phyloP scores from a whole-genome alignment of 352 stramenopile genomes.

The Globisporangium recalcitrans region DNA sequence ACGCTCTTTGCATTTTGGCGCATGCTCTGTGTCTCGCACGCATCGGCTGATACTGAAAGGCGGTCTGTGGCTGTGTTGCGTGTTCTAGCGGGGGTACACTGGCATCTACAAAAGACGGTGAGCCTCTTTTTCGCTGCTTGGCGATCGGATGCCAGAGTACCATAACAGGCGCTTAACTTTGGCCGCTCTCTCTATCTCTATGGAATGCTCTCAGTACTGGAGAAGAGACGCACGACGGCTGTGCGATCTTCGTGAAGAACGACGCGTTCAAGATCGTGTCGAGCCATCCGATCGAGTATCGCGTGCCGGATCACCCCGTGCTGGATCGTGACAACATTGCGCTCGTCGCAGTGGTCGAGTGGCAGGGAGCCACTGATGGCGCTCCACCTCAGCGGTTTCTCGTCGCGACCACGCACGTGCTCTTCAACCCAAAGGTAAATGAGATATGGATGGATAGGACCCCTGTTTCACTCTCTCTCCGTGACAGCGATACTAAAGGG shows the following conservation, averaged over 20 bases:
- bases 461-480: neutral
- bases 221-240: slow-evolving; percentile 54
- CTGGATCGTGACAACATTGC: slow-evolving; percentile 62
- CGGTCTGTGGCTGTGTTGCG: neutral
- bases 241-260: slow-evolving; percentile 57
- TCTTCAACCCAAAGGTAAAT: slow-evolving; percentile 65
- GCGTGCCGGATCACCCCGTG: slow-evolving; percentile 32
- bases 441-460: neutral
- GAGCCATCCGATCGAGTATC: slow-evolving; percentile 41
- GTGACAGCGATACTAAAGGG: neutral
- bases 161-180: neutral
- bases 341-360: slow-evolving; percentile 39
- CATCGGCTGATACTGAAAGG: too few relatives aligned
- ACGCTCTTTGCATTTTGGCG: neutral
- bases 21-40: neutral
- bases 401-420: slow-evolving; percentile 60
- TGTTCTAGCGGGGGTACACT: slow-evolving; percentile 31
- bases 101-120: slow-evolving; percentile 61
- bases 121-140: neutral
- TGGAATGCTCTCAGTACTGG: slow-evolving; percentile 33
- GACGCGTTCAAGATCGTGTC: slow-evolving; percentile 39
- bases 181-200: neutral
- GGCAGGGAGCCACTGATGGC: slow-evolving; percentile 13
- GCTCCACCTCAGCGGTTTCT: slow-evolving; percentile 29
- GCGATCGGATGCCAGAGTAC: neutral